Conservation (phyloP, 2,329 filamentous ascomycete species). For the Malbranchea cinnamomea region DNA sequence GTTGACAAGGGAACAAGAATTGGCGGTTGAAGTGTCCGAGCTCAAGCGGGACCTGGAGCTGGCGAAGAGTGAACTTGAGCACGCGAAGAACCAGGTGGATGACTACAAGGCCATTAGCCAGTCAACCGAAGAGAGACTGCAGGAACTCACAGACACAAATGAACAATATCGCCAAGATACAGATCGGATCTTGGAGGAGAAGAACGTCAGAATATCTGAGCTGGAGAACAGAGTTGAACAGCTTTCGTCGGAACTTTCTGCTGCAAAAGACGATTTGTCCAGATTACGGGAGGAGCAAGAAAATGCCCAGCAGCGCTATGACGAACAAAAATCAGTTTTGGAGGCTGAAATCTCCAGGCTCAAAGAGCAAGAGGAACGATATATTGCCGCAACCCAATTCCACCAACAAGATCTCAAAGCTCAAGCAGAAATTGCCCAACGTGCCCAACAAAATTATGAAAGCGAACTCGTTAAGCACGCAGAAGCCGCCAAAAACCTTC, state of each 20-base stretch:
- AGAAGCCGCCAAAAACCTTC: slow-evolving; percentile 76
- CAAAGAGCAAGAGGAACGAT: slow-evolving; percentile 69
- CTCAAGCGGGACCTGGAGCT: slow-evolving; percentile 78
- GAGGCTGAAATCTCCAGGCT: slow-evolving; percentile 67
- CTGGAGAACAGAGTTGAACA: slow-evolving; percentile 73
- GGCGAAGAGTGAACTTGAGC: slow-evolving; percentile 64
- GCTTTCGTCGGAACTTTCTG: slow-evolving; percentile 64
- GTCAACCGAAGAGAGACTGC: slow-evolving; percentile 70
- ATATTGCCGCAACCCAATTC: slow-evolving; percentile 63
- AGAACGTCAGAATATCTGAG: slow-evolving; percentile 65
- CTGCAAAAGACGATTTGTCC: slow-evolving; percentile 69
- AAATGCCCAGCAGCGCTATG: slow-evolving; percentile 53
- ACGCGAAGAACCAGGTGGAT: slow-evolving; percentile 65
- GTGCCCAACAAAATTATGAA: slow-evolving; percentile 91
- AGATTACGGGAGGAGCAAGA: slow-evolving; percentile 65
- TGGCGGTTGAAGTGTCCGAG: slow-evolving; percentile 70
- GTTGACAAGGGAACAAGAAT: slow-evolving; percentile 56
- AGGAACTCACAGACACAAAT: slow-evolving; percentile 62
- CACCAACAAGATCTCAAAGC: slow-evolving; percentile 85
- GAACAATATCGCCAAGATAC: slow-evolving; percentile 83
- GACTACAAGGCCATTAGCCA: slow-evolving; percentile 83
- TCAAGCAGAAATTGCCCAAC: slow-evolving; percentile 83
- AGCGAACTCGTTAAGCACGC: slow-evolving; percentile 88
- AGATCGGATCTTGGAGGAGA: slow-evolving; percentile 58
- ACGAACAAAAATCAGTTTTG: slow-evolving; percentile 67